These are phyloP conservation scores for Clausena lansium DNA, from an alignment of 345 rosid genomes.

Conservation along the genomic window DNA sequence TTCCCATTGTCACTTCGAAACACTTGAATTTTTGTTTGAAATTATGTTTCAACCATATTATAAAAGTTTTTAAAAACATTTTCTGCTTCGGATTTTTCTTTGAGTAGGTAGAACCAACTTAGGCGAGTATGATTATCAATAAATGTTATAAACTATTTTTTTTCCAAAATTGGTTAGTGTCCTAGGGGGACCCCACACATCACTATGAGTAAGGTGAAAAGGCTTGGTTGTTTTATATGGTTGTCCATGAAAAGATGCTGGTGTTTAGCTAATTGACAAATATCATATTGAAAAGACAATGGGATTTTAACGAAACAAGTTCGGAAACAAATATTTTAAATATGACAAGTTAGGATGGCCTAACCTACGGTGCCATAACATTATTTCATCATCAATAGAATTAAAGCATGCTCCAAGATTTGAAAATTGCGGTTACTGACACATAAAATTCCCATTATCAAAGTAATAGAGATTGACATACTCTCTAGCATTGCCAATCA, in stretches of 20 bases:
- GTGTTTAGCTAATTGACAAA: conserved; percentile 14
- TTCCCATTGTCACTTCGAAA: background rate
- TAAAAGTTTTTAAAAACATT: background rate
- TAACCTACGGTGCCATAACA: background rate
- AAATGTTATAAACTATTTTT: too few relatives aligned
- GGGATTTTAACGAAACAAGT: background rate
- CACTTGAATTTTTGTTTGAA: too few relatives aligned
- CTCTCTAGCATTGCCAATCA: background rate
- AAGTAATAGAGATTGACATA: background rate
- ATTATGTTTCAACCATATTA: too few relatives aligned
- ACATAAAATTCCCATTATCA: background rate
- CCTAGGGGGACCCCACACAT: background rate
- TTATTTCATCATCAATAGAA: background rate
- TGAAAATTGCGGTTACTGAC: background rate
- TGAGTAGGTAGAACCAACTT: background rate
- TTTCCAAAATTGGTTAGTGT: background rate
- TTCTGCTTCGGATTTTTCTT: background rate
- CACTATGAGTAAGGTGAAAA: background rate
- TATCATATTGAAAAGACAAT: background rate
- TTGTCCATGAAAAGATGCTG: too few relatives aligned
- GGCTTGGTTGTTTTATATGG: background rate
- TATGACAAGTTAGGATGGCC: background rate
- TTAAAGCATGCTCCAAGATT: too few relatives aligned
- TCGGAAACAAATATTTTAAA: background rate
- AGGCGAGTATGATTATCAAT: background rate